Conservation (phyloP, 768 basidiomycete genomes). For the Auricularia sp. region DNA sequence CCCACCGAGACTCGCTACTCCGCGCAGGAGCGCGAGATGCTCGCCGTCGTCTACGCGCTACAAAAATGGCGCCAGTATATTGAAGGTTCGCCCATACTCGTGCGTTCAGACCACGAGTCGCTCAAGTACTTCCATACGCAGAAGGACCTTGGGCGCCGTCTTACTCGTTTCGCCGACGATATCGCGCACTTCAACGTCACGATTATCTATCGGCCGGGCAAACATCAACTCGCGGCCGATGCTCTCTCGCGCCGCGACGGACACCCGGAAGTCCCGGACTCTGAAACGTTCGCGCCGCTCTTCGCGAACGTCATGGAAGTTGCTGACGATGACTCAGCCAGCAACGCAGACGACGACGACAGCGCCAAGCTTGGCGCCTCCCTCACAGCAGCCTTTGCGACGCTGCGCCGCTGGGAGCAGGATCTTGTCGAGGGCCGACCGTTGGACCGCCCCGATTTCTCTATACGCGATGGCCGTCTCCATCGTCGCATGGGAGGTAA, state of each 20-base stretch:
- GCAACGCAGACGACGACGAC: neutral
- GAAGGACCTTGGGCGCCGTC: constrained; percentile 14
- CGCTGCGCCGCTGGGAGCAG: neutral
- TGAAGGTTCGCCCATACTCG: constrained; percentile 16
- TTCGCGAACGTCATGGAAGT: constrained; percentile 7
- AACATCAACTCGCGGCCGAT: constrained; percentile 10
- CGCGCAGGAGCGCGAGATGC: neutral
- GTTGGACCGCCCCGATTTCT: neutral
- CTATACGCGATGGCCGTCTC: neutral
- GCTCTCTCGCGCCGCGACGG: constrained; percentile 14
- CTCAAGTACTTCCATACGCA: constrained; percentile 13
- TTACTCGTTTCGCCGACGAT: constrained; percentile 16
- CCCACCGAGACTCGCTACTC: neutral
- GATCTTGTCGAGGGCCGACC: neutral
- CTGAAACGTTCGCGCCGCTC: constrained; percentile 12
- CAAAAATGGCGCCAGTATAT: constrained; percentile 15
- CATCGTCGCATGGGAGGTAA: neutral
- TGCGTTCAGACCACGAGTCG: constrained; percentile 17
- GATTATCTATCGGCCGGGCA: constrained; percentile 7
- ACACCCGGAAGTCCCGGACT: constrained; percentile 10
- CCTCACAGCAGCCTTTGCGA: neutral
- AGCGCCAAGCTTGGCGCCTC: neutral
- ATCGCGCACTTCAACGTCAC: constrained; percentile 13
- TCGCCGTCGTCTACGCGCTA: neutral
- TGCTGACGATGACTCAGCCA: neutral